A percentile compares a stretch with the other conserved stretches of the same genome.
These are phyloP conservation scores for Tagetes erecta DNA, from an alignment of 129 eudicot genomes.

Conservation along the genomic window DNA sequence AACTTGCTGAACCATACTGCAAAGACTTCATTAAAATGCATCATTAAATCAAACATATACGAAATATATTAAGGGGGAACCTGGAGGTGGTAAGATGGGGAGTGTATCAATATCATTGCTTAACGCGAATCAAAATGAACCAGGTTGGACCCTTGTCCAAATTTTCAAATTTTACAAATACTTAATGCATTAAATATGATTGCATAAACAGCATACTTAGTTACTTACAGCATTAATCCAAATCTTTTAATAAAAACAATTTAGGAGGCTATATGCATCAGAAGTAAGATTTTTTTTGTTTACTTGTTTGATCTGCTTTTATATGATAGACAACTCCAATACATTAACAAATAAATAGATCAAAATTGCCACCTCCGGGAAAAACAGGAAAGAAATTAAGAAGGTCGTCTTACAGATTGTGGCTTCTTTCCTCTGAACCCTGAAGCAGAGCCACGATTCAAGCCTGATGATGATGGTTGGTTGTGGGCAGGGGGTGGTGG, in stretches of 20 bases:
- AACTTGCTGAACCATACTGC: slow-evolving; percentile 54
- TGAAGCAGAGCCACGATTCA: slow-evolving; percentile 63
- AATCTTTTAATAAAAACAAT: not conserved
- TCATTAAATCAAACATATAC: not conserved
- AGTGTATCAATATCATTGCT: not conserved
- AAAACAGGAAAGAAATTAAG: not conserved
- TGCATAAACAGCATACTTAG: not conserved
- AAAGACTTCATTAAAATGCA: slow-evolving; percentile 34
- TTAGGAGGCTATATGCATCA: not conserved
- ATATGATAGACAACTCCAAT: not conserved
- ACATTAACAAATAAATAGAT: not conserved
- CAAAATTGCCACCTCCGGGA: not conserved
- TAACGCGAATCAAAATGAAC: not conserved
- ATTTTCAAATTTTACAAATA: not conserved
- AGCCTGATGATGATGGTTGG: slow-evolving; percentile 58
- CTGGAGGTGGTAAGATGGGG: not conserved
- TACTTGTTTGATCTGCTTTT: not conserved
- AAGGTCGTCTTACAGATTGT: slow-evolving; percentile 52
- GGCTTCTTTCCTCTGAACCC: slow-evolving; percentile 71
- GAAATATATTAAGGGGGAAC: not conserved
- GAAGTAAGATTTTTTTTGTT: not conserved
- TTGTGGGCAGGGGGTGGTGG: slow-evolving; percentile 63
- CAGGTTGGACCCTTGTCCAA: not conserved
- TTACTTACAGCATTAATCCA: not conserved
- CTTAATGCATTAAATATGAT: not conserved